These are phyloP conservation scores for Pisolithus orientalis DNA, from an alignment of 768 basidiomycete genomes.

Conservation along the genomic window DNA sequence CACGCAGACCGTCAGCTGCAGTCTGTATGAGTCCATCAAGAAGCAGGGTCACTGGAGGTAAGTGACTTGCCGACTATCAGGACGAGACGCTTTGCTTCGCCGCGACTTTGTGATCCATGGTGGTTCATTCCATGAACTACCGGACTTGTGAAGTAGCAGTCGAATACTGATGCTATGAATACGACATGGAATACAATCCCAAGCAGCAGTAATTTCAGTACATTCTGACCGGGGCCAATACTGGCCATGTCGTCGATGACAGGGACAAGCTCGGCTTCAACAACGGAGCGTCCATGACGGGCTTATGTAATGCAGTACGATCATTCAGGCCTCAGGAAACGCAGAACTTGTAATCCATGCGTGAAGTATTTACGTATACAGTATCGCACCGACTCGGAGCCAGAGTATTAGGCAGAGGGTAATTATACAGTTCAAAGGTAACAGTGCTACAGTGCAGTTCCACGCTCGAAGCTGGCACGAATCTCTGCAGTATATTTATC, in stretches of 20 bases:
- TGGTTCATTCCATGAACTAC: conserved; percentile 74
- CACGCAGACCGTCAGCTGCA: conserved; percentile 76
- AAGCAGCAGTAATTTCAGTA: conserved; percentile 45
- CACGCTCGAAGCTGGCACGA: conserved; percentile 95
- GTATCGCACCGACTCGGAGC: too few relatives aligned
- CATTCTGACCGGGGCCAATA: conserved; percentile 11
- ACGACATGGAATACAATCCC: conserved; percentile 71
- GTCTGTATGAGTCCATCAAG: neutral
- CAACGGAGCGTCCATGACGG: too few relatives aligned
- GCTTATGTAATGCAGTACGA: too few relatives aligned
- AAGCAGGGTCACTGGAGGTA: neutral
- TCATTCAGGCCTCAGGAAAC: too few relatives aligned
- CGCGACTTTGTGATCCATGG: conserved; percentile 33
- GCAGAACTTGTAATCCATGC: too few relatives aligned
- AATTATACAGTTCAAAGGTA: too few relatives aligned
- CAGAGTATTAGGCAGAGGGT: too few relatives aligned
- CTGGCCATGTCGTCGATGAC: conserved; percentile 3
- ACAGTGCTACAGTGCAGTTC: conserved; percentile 64
- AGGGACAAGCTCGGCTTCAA: too few relatives aligned
- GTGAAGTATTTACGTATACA: too few relatives aligned
- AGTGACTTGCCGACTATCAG: conserved; percentile 63
- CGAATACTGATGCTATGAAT: conserved; percentile 69
- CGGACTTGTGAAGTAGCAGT: conserved; percentile 84
- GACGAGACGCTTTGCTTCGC: conserved; percentile 67
- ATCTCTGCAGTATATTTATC: conserved; percentile 97